phyloP scores from a whole-genome alignment of 257 asterid genomes.

The Salvia rosmarinus region DNA sequence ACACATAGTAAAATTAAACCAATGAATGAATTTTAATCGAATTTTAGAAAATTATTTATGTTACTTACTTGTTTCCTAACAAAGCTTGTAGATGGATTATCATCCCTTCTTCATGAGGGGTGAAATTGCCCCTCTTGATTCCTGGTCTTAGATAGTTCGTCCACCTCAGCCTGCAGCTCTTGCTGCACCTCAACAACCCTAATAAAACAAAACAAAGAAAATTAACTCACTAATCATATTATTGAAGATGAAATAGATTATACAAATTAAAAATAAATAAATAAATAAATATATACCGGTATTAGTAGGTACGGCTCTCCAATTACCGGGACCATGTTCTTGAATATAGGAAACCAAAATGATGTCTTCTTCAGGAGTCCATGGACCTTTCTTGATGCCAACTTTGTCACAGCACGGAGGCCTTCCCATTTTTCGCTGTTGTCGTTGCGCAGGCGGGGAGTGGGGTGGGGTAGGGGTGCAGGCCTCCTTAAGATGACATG shows the following conservation, averaged over 20 bases:
- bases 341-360: conserved; percentile 85
- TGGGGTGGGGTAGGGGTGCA: neutral
- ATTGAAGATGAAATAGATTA: neutral
- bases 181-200: conserved; percentile 97
- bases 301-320: conserved; percentile 87
- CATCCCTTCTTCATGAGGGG: conserved; percentile 98
- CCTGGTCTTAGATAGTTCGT: conserved; percentile 95
- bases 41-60: too few species aligned
- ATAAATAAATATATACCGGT: conserved; percentile 48
- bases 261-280: neutral
- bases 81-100: conserved; percentile 94
- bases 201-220: neutral
- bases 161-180: conserved; percentile 97
- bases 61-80: conserved; percentile 80
- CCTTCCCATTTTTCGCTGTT: conserved; percentile 60
- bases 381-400: conserved; percentile 94
- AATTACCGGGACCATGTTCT: conserved; percentile 93
- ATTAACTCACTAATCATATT: too few species aligned
- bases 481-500: conserved; percentile 28
- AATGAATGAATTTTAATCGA: too few species aligned
- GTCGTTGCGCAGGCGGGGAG: neutral
- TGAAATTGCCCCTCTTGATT: conserved; percentile 94
- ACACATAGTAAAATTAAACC: too few species aligned
- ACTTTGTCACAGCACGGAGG: conserved; percentile 93
- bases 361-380: conserved; percentile 98